Evolutionary conservation across 202 grass and related monocot species (phyloP).

Genomic region (Digitaria exilis): DNA sequence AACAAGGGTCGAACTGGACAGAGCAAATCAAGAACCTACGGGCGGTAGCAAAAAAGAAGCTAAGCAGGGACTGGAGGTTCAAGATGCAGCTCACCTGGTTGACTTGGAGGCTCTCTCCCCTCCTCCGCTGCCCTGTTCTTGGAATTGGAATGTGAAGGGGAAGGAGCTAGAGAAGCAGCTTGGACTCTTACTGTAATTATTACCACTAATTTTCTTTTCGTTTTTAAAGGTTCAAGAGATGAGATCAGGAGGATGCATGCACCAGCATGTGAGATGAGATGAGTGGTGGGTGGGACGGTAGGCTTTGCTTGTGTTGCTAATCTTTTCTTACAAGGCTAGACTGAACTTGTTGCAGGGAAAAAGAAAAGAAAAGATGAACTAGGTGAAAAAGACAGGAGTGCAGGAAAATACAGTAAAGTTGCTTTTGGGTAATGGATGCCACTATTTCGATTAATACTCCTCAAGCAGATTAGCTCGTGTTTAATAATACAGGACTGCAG

Average conservation of each 20-base stretch:
- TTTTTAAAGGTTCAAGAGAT: not conserved
- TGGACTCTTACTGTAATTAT: not conserved
- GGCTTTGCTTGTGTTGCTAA: constrained; percentile 4
- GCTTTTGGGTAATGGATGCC: not conserved
- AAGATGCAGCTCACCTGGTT: constrained; percentile 39
- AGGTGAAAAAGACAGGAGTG: constrained; percentile 1
- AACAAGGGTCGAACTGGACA: not conserved
- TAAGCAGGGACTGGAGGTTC: constrained; percentile 15
- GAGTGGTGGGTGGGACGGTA: not conserved
- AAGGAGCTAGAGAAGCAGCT: not conserved
- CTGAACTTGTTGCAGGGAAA: not conserved
- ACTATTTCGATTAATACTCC: not conserved
- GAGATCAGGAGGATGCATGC: constrained; percentile 17
- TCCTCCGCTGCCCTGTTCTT: constrained; percentile 4
- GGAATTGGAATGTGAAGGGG: not conserved
- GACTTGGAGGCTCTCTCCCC: not conserved
- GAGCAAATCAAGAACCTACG: constrained; percentile 8
- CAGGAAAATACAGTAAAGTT: not conserved
- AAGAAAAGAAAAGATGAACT: not conserved
- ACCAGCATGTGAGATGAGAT: not conserved
- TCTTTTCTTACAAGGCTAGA: constrained; percentile 18
- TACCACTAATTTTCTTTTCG: not conserved
- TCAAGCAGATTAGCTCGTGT: not conserved
- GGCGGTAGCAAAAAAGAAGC: not conserved
- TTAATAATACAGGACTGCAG: not conserved